Base-by-base conservation (phyloP, 2,329 filamentous ascomycete genomes). In the Daldinia sp. region DNA sequence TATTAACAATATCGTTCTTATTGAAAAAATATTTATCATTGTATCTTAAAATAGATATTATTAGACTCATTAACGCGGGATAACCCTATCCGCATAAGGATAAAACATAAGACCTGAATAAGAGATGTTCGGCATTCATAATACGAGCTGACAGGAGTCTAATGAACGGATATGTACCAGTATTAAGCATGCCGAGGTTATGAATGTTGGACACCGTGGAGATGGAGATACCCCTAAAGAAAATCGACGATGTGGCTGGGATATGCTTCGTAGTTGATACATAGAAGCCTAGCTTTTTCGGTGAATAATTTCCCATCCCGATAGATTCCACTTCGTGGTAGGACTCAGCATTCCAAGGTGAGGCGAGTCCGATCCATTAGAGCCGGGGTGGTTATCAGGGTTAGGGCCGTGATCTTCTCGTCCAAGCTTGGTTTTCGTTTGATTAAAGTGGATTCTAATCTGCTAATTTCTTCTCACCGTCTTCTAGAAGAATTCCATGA, bases 361-460 rank as follows among this genome's bases (percentile, higher is more conserved):
- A 69, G 51, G 53, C 46, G 56, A 68, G 48, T 60, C 33, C 26
- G 44, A 39, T 51, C 60, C 55, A 33, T 46, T 51, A 51, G 13
- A 55, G 39, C 39, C 44, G 60, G 63, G 60, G 60, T 46, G 58
- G 54, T 42, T 26, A 39, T 37, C 61, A 65, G 68, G 67, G 68
- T 60, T 65, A 39, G 46, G 41, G 57, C 62, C 68, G 28, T 70
- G 65, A 68, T 68, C 62, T 63, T 33, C 28, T 12, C 33, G 42
- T 57, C 60, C 56, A 64, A 64, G 60, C 46, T 56, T 56, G 42
- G 54, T 54, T 42, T 51, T 50, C 35, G 60, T 71, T 69, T 71
- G 54, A 71, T 67, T 71, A 63, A 64, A 56, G 69, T 69, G 69
- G 69, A 60, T 65, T 69, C 53, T 69, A 71, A 69, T 67, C 68